A percentile compares a stretch with the other conserved stretches of the same genome.
These are phyloP conservation scores for Saturnispora saitoi DNA, from an alignment of 805 yeast species.

Conservation along the genomic window DNA sequence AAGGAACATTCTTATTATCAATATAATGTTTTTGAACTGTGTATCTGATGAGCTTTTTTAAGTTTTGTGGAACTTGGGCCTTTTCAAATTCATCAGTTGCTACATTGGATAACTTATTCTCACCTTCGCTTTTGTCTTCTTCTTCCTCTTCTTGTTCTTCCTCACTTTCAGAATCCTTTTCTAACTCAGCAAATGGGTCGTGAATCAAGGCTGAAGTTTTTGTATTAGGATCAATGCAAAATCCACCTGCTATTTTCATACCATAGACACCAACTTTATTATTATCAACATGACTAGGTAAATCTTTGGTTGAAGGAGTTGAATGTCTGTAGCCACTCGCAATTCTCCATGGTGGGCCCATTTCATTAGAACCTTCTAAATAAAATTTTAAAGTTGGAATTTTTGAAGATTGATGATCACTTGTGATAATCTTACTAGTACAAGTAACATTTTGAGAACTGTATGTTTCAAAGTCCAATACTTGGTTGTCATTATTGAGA, in stretches of 20 bases:
- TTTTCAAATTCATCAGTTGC: conserved; percentile 14
- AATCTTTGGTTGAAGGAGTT: conserved; percentile 35
- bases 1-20: conserved; percentile 25
- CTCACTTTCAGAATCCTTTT: neutral
- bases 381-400: conserved; percentile 16
- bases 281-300: conserved; percentile 17
- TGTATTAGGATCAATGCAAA: conserved; percentile 4
- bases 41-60: conserved; percentile 40
- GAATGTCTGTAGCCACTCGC: conserved; percentile 38
- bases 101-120: neutral
- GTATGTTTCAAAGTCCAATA: conserved; percentile 20
- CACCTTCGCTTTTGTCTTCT: conserved; percentile 2
- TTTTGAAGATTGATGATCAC: neutral
- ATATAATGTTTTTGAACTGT: conserved; percentile 46
- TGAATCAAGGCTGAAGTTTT: neutral
- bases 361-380: conserved; percentile 35
- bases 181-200: conserved; percentile 10
- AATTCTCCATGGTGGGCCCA: conserved; percentile 43
- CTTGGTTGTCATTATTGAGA: conserved; percentile 6
- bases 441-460: conserved; percentile 4
- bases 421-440: neutral
- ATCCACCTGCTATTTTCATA: conserved; percentile 15
- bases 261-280: conserved; percentile 16
- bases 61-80: conserved; percentile 44
- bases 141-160: conserved; percentile 5